Evolutionary conservation across 768 basidiomycete species (phyloP), one percentile per base, ranked within the genome.

Genomic region (Gloeostereum incarnatum): DNA sequence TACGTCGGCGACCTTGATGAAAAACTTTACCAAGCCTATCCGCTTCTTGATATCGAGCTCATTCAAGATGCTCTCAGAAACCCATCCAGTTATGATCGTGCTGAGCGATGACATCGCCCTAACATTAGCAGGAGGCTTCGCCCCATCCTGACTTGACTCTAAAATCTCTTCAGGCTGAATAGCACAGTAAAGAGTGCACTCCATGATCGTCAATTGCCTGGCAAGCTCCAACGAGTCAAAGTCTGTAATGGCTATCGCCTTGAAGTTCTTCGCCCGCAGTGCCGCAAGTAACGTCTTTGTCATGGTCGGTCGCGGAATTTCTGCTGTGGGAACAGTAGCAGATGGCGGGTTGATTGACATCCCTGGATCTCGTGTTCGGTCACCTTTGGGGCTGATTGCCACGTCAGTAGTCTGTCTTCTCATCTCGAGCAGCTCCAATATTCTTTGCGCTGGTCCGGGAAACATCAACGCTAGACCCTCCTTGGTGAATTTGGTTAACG

Each of bases 41-140:
- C 92, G 67, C 60, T 80, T 87, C 70, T 89, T 92, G 48, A 79
- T 73, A 59, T 98, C 94, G 37, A 68, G 72, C 61, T 99, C 94
- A 49, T 81, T 81, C 35, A 99, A 61, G 43, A 99, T 92, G 50
- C 83, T 82, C 61, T 98, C 94, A 6, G 92, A 84, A 21, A 97
- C 87, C 88, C 91, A 94, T 3, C 92, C 93, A 1, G 92, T 97
- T 48, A 97, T 82, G 38, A 82, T 76, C 10, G 92, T 98, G 54
- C 90, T 94, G 54, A 97, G 61, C 4, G 84, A 78, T 31, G 82
- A 82, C 46, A 98, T 81, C 17, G 85, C 83, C 55, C 76, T 83
- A 31, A 98, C 81, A 47, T 85, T 85, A 35, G 71, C 57, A 14
- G 78, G 73, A 5, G 75, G 65, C 50, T 69, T 68, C 25, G 67